Evolutionary conservation across 1,284 basidiomycete species (phyloP).

Genomic region (Vanrija sp.): DNA sequence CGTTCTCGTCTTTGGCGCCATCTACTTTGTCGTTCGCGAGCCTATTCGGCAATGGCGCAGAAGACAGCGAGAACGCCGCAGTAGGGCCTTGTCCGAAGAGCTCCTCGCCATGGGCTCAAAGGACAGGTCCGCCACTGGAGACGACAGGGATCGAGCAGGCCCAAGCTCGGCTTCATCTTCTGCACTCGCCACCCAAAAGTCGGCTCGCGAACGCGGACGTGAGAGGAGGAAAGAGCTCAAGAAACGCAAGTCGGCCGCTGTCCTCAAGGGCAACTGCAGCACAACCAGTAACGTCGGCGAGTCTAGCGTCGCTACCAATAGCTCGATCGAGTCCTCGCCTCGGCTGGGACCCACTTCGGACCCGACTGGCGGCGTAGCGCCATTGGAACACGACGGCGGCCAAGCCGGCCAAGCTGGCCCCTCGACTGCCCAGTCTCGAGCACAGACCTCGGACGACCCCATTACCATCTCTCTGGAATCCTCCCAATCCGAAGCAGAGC

Average conservation of each 20-base stretch:
- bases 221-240: constrained; percentile 33
- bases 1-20: constrained; percentile 36
- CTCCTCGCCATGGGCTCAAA: constrained; percentile 20
- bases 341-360: no score
- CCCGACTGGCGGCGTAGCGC: no score
- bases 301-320: not conserved
- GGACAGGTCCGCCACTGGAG: not conserved
- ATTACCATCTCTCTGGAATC: constrained; percentile 2
- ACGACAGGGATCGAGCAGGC: constrained; percentile 8
- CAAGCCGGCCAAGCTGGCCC: not conserved
- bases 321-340: constrained; percentile 17
- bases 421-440: not conserved
- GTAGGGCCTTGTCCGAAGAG: constrained; percentile 27
- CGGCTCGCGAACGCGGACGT: constrained; percentile 27
- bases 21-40: constrained; percentile 39
- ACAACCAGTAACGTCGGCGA: not conserved
- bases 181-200: constrained; percentile 6
- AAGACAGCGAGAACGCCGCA: constrained; percentile 25
- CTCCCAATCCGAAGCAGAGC: not conserved
- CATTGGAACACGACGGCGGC: no score
- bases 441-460: not conserved
- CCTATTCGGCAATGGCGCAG: constrained; percentile 26
- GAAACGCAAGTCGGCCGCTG: constrained; percentile 17
- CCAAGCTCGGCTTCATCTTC: constrained; percentile 4
- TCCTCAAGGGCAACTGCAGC: constrained; percentile 5